Conservation (phyloP, 148 eudicot genomes). For the Arbutus unedo region DNA sequence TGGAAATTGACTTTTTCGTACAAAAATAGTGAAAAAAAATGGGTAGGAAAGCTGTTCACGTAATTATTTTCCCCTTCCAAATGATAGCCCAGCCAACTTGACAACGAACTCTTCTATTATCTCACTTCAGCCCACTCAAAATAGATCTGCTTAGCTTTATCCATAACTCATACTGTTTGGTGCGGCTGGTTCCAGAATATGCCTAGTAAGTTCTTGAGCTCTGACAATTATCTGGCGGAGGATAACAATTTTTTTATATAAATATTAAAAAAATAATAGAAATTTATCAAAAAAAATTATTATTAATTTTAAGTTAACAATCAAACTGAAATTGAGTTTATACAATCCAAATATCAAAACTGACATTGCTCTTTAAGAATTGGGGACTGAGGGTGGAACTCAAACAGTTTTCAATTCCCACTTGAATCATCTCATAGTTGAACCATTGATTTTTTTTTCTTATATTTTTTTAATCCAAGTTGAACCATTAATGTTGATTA, state of each 20-base stretch:
- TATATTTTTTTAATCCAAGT: neutral
- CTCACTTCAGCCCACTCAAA: neutral
- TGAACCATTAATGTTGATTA: neutral
- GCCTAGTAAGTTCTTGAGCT: too few species aligned
- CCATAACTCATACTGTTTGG: too few species aligned
- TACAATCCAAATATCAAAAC: too few species aligned
- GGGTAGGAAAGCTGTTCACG: neutral
- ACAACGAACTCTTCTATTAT: neutral
- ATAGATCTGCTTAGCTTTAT: too few species aligned
- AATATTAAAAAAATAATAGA: too few species aligned
- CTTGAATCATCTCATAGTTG: constrained; percentile 3
- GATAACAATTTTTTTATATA: too few species aligned
- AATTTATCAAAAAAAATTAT: too few species aligned
- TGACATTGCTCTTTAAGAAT: too few species aligned
- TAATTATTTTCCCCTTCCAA: neutral
- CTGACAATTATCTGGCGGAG: too few species aligned
- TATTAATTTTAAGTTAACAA: too few species aligned
- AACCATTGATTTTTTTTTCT: neutral
- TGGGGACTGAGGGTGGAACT: neutral
- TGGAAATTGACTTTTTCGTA: neutral
- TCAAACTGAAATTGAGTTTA: too few species aligned
- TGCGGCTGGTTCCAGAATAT: too few species aligned
- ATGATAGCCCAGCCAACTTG: neutral
- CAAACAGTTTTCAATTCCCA: neutral
- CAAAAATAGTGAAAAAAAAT: neutral